phyloP scores from a whole-genome alignment of 306 rosid genomes.

The Acmispon strigosus region DNA sequence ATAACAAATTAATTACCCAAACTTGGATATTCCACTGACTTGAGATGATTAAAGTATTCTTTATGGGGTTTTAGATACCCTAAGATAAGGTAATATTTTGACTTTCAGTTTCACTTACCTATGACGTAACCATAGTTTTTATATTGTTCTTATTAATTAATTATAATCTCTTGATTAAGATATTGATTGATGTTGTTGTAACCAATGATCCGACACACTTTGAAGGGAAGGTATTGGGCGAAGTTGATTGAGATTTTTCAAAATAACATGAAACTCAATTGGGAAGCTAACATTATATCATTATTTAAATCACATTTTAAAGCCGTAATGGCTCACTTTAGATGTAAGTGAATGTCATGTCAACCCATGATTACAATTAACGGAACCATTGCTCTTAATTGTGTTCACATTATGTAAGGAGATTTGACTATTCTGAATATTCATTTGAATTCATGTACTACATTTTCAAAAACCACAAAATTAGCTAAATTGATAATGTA shows the following conservation, averaged over 20 bases:
- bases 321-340: slow-evolving; percentile 6
- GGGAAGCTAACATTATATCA: slow-evolving; percentile 14
- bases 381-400: slow-evolving; percentile 7
- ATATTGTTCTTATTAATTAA: background rate
- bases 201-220: slow-evolving; percentile 19
- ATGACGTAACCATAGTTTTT: slow-evolving; percentile 18
- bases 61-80: slow-evolving; percentile 20
- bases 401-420: slow-evolving; percentile 1
- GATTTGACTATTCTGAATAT: background rate
- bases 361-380: slow-evolving; percentile 38
- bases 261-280: slow-evolving; percentile 11
- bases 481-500: too few species aligned
- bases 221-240: slow-evolving; percentile 23
- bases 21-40: slow-evolving; percentile 17
- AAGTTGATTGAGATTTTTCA: background rate
- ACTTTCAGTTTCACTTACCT: slow-evolving; percentile 21
- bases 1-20: background rate
- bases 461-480: too few species aligned
- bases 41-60: slow-evolving; percentile 14
- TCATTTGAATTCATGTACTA: background rate
- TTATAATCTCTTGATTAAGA: background rate
- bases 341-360: slow-evolving; percentile 31
- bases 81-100: slow-evolving; percentile 12
- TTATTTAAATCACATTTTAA: background rate
- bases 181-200: background rate